A percentile compares a stretch with the other conserved stretches of the same genome.
phyloP scores from a whole-genome alignment of 805 yeast genomes.

The Wickerhamomyces rabaulensis region DNA sequence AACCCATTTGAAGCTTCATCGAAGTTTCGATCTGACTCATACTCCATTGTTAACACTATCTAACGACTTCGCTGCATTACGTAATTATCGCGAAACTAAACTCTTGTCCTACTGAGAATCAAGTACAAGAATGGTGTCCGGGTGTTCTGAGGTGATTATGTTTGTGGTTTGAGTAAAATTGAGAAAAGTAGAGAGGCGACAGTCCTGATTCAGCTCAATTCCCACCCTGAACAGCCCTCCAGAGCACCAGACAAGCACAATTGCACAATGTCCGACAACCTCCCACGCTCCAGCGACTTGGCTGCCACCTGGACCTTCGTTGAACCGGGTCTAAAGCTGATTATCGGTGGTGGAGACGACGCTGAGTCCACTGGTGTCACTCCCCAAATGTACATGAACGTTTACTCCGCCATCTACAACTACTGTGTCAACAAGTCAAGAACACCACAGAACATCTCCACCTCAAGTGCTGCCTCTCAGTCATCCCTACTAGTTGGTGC shows the following conservation, averaged over 20 bases:
- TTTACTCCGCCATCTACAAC: constrained; percentile 89
- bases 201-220: background rate
- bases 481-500: constrained; percentile 69
- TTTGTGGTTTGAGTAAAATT: background rate
- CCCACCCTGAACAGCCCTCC: background rate
- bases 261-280: constrained; percentile 14
- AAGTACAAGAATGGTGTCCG: background rate
- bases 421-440: constrained; percentile 82
- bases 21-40: too few relatives aligned
- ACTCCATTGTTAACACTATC: too few relatives aligned
- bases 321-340: constrained; percentile 68
- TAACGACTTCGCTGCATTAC: too few relatives aligned
- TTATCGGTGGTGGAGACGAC: constrained; percentile 60
- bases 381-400: constrained; percentile 75
- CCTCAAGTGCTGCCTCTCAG: constrained; percentile 24
- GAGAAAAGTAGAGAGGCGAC: background rate
- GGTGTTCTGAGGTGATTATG: background rate
- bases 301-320: constrained; percentile 73
- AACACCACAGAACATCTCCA: constrained; percentile 31
- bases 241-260: background rate
- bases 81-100: too few relatives aligned
- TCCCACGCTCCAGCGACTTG: constrained; percentile 57
- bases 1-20: too few relatives aligned
- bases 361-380: constrained; percentile 40
- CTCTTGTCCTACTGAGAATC: too few relatives aligned